A percentile compares a stretch with the other conserved stretches of the same genome.
Evolutionary conservation across 2,329 filamentous ascomycete species (phyloP).

Genomic region (Alternaria infectoria): DNA sequence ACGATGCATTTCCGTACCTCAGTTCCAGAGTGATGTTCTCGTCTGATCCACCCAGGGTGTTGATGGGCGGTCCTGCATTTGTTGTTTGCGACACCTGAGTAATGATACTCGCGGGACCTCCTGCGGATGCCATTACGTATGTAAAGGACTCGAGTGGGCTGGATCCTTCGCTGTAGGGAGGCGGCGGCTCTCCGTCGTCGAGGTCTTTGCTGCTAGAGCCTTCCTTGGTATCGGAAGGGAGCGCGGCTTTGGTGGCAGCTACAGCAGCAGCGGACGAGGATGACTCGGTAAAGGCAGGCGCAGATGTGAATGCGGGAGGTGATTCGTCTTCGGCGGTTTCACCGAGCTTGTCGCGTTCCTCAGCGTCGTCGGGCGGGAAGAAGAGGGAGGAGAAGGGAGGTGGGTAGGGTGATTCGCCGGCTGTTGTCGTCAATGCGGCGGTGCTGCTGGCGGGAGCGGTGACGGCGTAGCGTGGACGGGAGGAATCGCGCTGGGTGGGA

Average conservation of each 20-base stretch:
- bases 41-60: slow-evolving; percentile 85
- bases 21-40: slow-evolving; percentile 95
- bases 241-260: slow-evolving; percentile 82
- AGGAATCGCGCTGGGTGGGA: slow-evolving; percentile 31
- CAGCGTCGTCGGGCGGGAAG: slow-evolving; percentile 57
- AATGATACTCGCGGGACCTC: slow-evolving; percentile 97
- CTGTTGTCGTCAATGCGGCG: slow-evolving; percentile 50
- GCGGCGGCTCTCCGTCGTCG: slow-evolving; percentile 89
- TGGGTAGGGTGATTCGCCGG: slow-evolving; percentile 61
- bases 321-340: slow-evolving; percentile 44
- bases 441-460: slow-evolving; percentile 46
- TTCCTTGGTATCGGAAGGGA: slow-evolving; percentile 81
- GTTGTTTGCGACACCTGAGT: slow-evolving; percentile 89
- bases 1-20: slow-evolving; percentile 65
- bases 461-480: slow-evolving; percentile 36
- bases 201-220: slow-evolving; percentile 72
- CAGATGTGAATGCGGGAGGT: slow-evolving; percentile 59
- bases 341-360: slow-evolving; percentile 56
- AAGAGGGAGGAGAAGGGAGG: slow-evolving; percentile 71
- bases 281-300: slow-evolving; percentile 58
- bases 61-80: slow-evolving; percentile 78
- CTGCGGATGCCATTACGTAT: slow-evolving; percentile 97
- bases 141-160: slow-evolving; percentile 91
- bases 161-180: slow-evolving; percentile 92
- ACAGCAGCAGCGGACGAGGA: slow-evolving; percentile 54